Percentiles rank a stretch among this genome's conserved stretches.
phyloP scores from a whole-genome alignment of 176 grass and related monocot species.

The Rhynchospora breviuscula region DNA sequence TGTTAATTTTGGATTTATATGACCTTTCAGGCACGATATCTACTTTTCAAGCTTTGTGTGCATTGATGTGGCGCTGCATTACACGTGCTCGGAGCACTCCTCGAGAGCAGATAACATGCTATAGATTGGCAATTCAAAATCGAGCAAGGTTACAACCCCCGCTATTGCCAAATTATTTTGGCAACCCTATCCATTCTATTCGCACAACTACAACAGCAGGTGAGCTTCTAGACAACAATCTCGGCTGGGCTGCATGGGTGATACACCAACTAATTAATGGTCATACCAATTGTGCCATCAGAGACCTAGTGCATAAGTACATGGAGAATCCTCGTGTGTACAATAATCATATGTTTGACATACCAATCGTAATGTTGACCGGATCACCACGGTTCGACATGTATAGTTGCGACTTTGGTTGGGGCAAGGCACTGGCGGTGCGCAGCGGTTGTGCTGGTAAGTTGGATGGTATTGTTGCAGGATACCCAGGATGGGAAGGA shows the following conservation, averaged over 20 bases:
- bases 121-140: slow-evolving; percentile 36
- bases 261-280: slow-evolving; percentile 34
- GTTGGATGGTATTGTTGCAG: slow-evolving; percentile 37
- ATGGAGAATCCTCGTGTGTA: slow-evolving; percentile 26
- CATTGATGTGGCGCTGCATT: slow-evolving; percentile 49
- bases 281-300: slow-evolving; percentile 38
- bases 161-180: slow-evolving; percentile 41
- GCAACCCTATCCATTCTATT: slow-evolving; percentile 33
- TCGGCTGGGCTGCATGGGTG: slow-evolving; percentile 46
- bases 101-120: slow-evolving; percentile 26
- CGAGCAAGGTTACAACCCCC: slow-evolving; percentile 36
- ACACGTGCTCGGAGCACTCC: slow-evolving; percentile 28
- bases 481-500: slow-evolving; percentile 33
- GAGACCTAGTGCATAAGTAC: slow-evolving; percentile 27
- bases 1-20: background rate
- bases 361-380: slow-evolving; percentile 28
- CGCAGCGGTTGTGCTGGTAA: slow-evolving; percentile 54
- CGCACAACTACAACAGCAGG: background rate
- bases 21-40: slow-evolving; percentile 16
- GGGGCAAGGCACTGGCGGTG: slow-evolving; percentile 41
- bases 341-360: slow-evolving; percentile 13
- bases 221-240: slow-evolving; percentile 32
- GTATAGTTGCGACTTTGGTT: slow-evolving; percentile 55
- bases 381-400: slow-evolving; percentile 59
- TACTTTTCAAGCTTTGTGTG: slow-evolving; percentile 37